These are phyloP conservation scores for Actinidia arguta DNA, from an alignment of 179 eudicot species.

Conservation along the genomic window DNA sequence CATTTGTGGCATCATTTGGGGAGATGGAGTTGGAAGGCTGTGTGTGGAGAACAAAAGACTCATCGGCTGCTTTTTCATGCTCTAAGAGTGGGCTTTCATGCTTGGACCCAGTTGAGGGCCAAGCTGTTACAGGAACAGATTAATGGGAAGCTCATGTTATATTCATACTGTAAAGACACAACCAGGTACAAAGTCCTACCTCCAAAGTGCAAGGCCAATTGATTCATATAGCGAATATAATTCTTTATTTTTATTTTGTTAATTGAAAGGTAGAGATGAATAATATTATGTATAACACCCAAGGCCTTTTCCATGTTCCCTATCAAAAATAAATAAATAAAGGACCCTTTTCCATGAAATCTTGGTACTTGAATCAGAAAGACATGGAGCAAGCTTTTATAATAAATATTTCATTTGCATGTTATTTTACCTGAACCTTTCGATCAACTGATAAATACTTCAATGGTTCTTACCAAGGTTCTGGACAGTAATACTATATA, in stretches of 20 bases:
- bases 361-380: too few species aligned
- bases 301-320: too few species aligned
- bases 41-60: constrained; percentile 29
- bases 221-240: neutral
- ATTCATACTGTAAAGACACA: constrained; percentile 88
- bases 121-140: constrained; percentile 72
- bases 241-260: neutral
- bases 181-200: constrained; percentile 75
- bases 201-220: constrained; percentile 63
- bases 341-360: too few species aligned
- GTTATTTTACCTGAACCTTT: too few species aligned
- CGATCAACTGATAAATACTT: too few species aligned
- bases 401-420: too few species aligned
- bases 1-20: constrained; percentile 70
- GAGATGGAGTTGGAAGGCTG: constrained; percentile 79
- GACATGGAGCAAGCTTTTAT: too few species aligned
- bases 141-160: constrained; percentile 73
- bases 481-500: too few species aligned
- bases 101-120: constrained; percentile 84
- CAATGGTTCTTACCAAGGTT: too few species aligned
- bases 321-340: too few species aligned
- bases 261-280: neutral
- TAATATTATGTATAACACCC: too few species aligned
- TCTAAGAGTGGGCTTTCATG: constrained; percentile 52
- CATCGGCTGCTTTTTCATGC: constrained; percentile 32